Conservation (phyloP, 306 rosid species). For the Cajanus cajan region DNA sequence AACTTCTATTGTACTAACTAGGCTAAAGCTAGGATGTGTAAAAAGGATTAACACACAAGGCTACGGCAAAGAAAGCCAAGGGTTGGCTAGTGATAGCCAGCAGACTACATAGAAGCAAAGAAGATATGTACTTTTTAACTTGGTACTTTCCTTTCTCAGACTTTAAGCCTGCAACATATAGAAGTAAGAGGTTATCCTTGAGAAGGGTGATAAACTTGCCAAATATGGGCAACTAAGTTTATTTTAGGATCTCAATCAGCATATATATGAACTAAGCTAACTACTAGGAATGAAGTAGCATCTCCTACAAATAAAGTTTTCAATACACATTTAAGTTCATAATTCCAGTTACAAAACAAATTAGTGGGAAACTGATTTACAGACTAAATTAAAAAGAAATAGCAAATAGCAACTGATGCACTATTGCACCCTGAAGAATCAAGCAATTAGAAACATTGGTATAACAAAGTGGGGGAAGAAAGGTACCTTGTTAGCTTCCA, state of each 20-base stretch:
- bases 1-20: neutral
- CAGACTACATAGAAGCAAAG: too few species aligned
- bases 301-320: neutral
- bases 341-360: slow-evolving; percentile 22
- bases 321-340: neutral
- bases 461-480: neutral
- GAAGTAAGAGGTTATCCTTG: neutral
- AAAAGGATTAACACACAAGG: neutral
- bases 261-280: slow-evolving; percentile 6
- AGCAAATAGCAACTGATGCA: slow-evolving; percentile 6
- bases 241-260: slow-evolving; percentile 19
- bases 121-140: neutral
- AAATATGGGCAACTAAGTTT: slow-evolving; percentile 3
- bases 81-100: too few species aligned
- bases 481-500: slow-evolving; percentile 77
- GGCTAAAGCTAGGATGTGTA: neutral
- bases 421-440: slow-evolving; percentile 25
- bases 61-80: too few species aligned
- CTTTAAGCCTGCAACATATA: slow-evolving; percentile 15
- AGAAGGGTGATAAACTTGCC: slow-evolving; percentile 1
- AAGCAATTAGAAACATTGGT: slow-evolving; percentile 17
- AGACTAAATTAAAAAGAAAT: slow-evolving; percentile 23
- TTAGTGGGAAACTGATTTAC: neutral
- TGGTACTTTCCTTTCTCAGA: neutral
- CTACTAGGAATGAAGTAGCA: neutral